A percentile compares a stretch with the other conserved stretches of the same genome.
phyloP scores from a whole-genome alignment of 495 filamentous ascomycete species.

The Wilcoxina mikolae region DNA sequence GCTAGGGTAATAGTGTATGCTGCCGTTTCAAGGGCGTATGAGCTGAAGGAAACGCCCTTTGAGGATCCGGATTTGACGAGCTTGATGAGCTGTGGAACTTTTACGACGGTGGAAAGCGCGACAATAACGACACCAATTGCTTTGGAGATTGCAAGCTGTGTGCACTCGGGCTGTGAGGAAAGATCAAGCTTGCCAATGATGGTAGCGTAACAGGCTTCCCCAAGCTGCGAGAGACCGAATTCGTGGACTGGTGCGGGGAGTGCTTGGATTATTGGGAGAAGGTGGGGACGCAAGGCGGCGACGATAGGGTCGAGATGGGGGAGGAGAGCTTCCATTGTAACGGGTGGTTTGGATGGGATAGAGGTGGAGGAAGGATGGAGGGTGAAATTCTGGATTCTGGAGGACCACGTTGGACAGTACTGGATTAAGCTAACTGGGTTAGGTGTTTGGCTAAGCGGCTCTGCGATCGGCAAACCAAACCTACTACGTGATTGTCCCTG shows the following conservation, averaged over 20 bases:
- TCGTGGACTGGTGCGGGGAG: slow-evolving; percentile 65
- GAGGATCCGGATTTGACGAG: slow-evolving; percentile 64
- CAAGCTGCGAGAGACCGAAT: slow-evolving; percentile 63
- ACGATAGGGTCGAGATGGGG: slow-evolving; percentile 41
- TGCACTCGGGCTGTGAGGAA: slow-evolving; percentile 51
- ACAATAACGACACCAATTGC: slow-evolving; percentile 86
- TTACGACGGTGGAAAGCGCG: slow-evolving; percentile 72
- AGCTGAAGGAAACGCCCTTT: slow-evolving; percentile 70
- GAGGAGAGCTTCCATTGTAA: slow-evolving; percentile 19
- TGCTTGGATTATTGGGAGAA: slow-evolving; percentile 64
- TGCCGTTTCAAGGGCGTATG: slow-evolving; percentile 79
- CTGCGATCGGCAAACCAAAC: too few species aligned
- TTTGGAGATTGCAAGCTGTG: slow-evolving; percentile 80
- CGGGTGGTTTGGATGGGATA: not conserved
- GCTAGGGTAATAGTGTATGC: slow-evolving; percentile 71
- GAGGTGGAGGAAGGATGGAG: not conserved
- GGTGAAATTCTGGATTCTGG: not conserved
- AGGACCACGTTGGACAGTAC: not conserved
- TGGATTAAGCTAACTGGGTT: too few species aligned
- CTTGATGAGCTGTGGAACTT: slow-evolving; percentile 91
- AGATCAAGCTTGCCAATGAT: slow-evolving; percentile 70
- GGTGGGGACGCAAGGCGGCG: slow-evolving; percentile 45
- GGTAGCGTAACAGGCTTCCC: slow-evolving; percentile 64
- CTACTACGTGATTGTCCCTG: too few species aligned
- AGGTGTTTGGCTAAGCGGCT: too few species aligned